Evolutionary conservation across 768 basidiomycete genomes (phyloP), one percentile per base, ranked within the genome.

Genomic region (Kwoniella bestiolae): DNA sequence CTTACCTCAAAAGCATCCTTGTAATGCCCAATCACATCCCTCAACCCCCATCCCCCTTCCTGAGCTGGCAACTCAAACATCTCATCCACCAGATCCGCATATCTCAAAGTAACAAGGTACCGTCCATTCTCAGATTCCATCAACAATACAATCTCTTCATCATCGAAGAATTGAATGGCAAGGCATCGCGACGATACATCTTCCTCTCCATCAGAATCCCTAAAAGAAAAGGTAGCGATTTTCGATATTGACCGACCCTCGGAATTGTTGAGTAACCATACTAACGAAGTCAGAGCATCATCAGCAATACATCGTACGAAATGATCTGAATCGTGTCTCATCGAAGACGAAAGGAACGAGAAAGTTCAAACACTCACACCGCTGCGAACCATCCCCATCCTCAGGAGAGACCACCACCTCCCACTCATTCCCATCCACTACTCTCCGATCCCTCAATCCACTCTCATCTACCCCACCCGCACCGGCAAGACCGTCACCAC

Each of bases 91-190:
- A 65, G 34, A 3, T 50, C 64, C 2, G 46, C 34, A 55, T 72
- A 75, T 6, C 60, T 55, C 0, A 70, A 23, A 3, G 71, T 68
- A 5, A 34, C 57, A 6, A 72, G 71, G 32, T 68, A 70, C 29
- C 63, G 32, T 5, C 55, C 34, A 9, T 16, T 23, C 18, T 44
- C 50, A 21, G 18, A 51, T 34, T 69, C 51, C n/a, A 75, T 16
- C 1, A 75, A 16, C 6, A 75, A 21, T 14, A 66, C 71, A 21
- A 72, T 53, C 31, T 75, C 74, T 29, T 59, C 50, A 38, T 72
- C 69, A 47, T 75, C 74, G 56, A 75, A 75, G 62, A 75, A 72
- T 38, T 70, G 63, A 4, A 72, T 23, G 8, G 68, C 58, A 3
- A 75, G 60, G 28, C 68, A 70, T 1, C 12, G 41, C 6, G 53